These are phyloP conservation scores for Arthrobotrys iridis DNA, from an alignment of 2,329 filamentous ascomycete genomes.

Conservation along the genomic window DNA sequence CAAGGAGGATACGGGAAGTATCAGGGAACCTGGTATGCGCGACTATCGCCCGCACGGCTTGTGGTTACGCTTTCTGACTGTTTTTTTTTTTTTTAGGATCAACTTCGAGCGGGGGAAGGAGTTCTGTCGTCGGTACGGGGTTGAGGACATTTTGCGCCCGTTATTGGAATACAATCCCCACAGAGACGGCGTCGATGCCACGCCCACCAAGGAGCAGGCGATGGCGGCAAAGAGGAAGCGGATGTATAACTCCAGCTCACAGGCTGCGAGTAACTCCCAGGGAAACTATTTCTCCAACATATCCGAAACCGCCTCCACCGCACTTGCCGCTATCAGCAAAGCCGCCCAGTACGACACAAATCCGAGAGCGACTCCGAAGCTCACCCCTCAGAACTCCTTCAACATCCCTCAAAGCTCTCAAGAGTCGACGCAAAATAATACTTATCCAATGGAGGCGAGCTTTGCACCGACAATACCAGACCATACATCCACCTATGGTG, in stretches of 20 bases:
- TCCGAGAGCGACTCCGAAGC: slow-evolving; percentile 37
- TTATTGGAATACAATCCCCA: slow-evolving; percentile 83
- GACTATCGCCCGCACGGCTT: slow-evolving; percentile 25
- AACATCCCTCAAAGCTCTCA: slow-evolving; percentile 30
- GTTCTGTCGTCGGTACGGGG: slow-evolving; percentile 82
- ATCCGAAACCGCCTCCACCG: slow-evolving; percentile 88
- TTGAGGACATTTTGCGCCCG: slow-evolving; percentile 78
- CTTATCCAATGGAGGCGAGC: slow-evolving; percentile 38
- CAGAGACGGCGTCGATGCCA: slow-evolving; percentile 84
- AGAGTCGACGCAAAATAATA: slow-evolving; percentile 36
- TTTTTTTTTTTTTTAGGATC: slow-evolving; percentile 65
- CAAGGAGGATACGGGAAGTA: slow-evolving; percentile 99
- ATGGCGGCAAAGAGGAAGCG: slow-evolving; percentile 96
- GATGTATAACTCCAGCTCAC: slow-evolving; percentile 80
- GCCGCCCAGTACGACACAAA: slow-evolving; percentile 68
- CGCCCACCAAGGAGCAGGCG: slow-evolving; percentile 96
- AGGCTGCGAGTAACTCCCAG: slow-evolving; percentile 74
- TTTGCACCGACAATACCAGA: slow-evolving; percentile 53
- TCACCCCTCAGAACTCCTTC: slow-evolving; percentile 47
- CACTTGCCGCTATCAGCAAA: slow-evolving; percentile 95
- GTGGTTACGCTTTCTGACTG: slow-evolving; percentile 4
- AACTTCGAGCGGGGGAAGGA: slow-evolving; percentile 90
- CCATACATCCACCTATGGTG: slow-evolving; percentile 41
- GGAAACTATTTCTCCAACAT: slow-evolving; percentile 98
- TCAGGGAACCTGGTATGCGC: slow-evolving; percentile 83